phyloP scores from a whole-genome alignment of 2,329 filamentous ascomycete species.

The Xylaria arbuscula region DNA sequence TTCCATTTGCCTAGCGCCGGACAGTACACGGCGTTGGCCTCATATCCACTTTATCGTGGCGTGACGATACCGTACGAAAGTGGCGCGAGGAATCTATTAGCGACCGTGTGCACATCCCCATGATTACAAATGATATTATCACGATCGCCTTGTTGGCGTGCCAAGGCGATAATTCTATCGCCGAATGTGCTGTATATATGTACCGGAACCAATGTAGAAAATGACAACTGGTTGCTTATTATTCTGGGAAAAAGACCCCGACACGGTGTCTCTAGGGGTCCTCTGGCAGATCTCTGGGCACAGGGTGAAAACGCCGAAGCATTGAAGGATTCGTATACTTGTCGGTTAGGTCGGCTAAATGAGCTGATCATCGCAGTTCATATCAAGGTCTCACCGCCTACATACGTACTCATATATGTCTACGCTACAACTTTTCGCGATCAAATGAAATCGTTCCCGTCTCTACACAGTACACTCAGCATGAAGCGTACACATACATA shows the following conservation, averaged over 20 bases:
- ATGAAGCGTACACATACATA: not conserved
- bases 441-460: not conserved
- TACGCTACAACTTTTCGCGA: not conserved
- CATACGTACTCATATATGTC: not conserved
- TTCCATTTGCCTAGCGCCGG: not conserved
- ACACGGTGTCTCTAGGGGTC: not conserved
- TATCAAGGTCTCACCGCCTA: not conserved
- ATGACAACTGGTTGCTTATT: not conserved
- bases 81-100: not conserved
- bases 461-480: not conserved
- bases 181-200: not conserved
- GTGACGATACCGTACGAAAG: not conserved
- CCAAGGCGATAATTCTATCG: not conserved
- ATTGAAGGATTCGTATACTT: not conserved
- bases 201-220: not conserved
- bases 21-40: not conserved
- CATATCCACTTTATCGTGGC: constrained; percentile 9
- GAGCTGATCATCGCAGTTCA: not conserved
- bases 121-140: constrained; percentile 13
- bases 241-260: not conserved
- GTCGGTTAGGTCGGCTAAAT: not conserved
- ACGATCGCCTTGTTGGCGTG: constrained; percentile 2
- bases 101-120: not conserved
- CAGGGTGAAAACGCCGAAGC: not conserved
- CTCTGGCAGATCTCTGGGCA: not conserved